A percentile compares a stretch with the other conserved stretches of the same genome.
Evolutionary conservation across 768 basidiomycete species (phyloP).

Genomic region (Phallus indusiatus): DNA sequence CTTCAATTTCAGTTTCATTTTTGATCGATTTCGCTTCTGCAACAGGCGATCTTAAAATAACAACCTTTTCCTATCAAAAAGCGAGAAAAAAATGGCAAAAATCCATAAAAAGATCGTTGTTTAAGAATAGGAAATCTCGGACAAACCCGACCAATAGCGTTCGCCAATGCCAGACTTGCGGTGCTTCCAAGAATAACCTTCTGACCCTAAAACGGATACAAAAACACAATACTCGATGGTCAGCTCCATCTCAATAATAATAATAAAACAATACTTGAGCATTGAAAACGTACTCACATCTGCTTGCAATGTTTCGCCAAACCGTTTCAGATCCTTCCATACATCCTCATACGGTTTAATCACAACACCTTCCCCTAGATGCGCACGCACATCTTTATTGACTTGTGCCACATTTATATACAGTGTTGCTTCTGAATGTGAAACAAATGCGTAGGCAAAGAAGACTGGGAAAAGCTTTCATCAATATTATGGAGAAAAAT

Average conservation of each 20-base stretch:
- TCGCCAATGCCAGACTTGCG: constrained; percentile 72
- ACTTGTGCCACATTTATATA: constrained; percentile 55
- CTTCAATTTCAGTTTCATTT: constrained; percentile 73
- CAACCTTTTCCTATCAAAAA: constrained; percentile 43
- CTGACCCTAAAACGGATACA: constrained; percentile 24
- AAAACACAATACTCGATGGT: constrained; percentile 5
- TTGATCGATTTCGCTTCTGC: constrained; percentile 76
- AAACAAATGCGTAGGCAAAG: constrained; percentile 84
- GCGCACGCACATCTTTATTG: constrained; percentile 35
- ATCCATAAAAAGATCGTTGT: neutral
- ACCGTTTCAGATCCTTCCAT: constrained; percentile 49
- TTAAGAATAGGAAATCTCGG: constrained; percentile 10
- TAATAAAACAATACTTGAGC: neutral
- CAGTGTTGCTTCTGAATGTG: constrained; percentile 43
- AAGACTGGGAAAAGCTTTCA: constrained; percentile 51
- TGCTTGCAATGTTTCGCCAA: constrained; percentile 28
- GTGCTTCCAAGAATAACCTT: constrained; percentile 71
- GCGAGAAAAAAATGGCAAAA: neutral
- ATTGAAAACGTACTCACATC: neutral
- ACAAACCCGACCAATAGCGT: constrained; percentile 61
- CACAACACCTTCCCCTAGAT: constrained; percentile 52
- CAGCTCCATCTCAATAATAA: neutral
- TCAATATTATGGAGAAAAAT: neutral
- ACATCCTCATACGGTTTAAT: constrained; percentile 63
- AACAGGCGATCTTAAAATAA: constrained; percentile 59